Evolutionary conservation across 768 basidiomycete species (phyloP).

Genomic region (Agaricus subrufescens): DNA sequence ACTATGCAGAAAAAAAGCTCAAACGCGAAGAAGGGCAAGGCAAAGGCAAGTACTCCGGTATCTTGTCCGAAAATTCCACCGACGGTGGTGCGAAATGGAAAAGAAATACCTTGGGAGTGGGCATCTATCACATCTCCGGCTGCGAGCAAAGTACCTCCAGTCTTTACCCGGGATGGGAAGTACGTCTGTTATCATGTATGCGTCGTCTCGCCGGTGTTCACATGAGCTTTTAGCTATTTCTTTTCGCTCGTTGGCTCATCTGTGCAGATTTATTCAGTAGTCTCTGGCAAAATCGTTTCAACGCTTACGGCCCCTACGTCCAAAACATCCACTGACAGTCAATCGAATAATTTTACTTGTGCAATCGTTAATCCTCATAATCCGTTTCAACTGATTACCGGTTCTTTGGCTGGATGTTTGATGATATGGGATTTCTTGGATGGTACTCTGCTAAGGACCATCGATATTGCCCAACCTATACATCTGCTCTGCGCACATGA

Average conservation of each 20-base stretch:
- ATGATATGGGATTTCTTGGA: slow-evolving; percentile 95
- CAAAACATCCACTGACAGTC: slow-evolving; percentile 27
- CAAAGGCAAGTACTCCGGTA: slow-evolving; percentile 32
- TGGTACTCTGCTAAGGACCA: slow-evolving; percentile 68
- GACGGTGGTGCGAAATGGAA: slow-evolving; percentile 19
- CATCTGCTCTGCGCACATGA: slow-evolving; percentile 69
- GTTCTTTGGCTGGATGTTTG: slow-evolving; percentile 77
- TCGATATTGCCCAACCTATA: slow-evolving; percentile 67
- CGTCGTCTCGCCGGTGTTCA: slow-evolving; percentile 2
- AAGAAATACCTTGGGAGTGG: slow-evolving; percentile 57
- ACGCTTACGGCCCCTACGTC: slow-evolving; percentile 57
- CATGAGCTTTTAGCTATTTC: slow-evolving; percentile 60
- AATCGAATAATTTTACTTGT: slow-evolving; percentile 59
- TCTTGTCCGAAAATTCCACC: slow-evolving; percentile 9
- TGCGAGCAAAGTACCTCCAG: slow-evolving; percentile 58
- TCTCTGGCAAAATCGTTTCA: slow-evolving; percentile 76
- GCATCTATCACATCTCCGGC: slow-evolving; percentile 64
- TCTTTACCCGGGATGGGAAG: slow-evolving; percentile 90
- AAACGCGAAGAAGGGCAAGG: slow-evolving; percentile 43
- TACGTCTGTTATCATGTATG: slow-evolving; percentile 23
- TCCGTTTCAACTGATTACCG: slow-evolving; percentile 84
- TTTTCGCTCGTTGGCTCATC: slow-evolving; percentile 79
- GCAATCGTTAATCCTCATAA: slow-evolving; percentile 81
- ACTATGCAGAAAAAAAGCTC: slow-evolving; percentile 14
- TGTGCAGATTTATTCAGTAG: slow-evolving; percentile 81